phyloP scores from a whole-genome alignment of 306 rosid genomes.

The Quercus ilex region DNA sequence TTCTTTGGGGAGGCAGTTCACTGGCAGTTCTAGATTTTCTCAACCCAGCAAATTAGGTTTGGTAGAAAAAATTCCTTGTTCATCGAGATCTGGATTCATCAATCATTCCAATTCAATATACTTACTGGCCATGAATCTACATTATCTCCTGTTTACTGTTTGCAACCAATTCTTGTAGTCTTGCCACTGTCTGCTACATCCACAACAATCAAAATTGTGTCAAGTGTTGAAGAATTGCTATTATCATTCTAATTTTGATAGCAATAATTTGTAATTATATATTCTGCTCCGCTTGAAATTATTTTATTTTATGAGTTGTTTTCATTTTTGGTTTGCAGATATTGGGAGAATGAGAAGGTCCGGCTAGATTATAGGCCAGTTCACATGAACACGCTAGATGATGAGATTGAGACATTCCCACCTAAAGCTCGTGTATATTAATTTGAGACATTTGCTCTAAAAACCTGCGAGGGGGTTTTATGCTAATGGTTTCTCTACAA shows the following conservation, averaged over 20 bases:
- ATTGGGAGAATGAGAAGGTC: conserved; percentile 83
- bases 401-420: conserved; percentile 84
- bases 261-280: neutral
- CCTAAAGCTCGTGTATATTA: conserved; percentile 94
- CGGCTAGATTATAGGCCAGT: conserved; percentile 87
- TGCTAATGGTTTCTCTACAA: conserved; percentile 10
- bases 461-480: neutral
- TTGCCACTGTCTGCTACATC: too few species aligned
- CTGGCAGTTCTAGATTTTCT: too few species aligned
- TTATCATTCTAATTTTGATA: too few species aligned
- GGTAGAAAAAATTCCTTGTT: neutral
- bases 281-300: neutral
- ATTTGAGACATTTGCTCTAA: conserved; percentile 21
- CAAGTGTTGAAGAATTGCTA: too few species aligned
- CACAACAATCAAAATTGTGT: too few species aligned
- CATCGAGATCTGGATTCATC: neutral
- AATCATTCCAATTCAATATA: neutral
- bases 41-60: too few species aligned
- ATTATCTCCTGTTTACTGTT: too few species aligned
- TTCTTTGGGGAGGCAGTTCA: too few species aligned
- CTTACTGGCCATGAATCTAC: neutral
- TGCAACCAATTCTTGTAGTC: too few species aligned
- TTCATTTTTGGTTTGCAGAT: conserved; percentile 46
- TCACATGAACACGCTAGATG: conserved; percentile 86
- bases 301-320: conserved; percentile 9